Evolutionary conservation across 108 stramenopile species (phyloP), one percentile per base, ranked within the genome.

Genomic region (Pseudonitzschia multistriata): DNA sequence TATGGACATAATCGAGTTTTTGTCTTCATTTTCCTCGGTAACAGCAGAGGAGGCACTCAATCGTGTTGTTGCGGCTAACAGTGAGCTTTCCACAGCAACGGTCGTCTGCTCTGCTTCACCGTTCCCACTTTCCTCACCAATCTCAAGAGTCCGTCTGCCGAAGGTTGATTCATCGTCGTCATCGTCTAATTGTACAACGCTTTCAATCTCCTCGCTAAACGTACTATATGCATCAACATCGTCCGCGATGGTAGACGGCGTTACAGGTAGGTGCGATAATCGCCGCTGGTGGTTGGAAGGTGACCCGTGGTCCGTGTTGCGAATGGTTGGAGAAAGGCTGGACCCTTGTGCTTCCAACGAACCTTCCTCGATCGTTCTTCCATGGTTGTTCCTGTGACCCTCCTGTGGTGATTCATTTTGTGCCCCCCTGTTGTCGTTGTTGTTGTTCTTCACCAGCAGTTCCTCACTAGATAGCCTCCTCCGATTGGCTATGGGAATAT

Each of bases 401-500:
- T 47, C 47, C 19, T 47, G 47, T 19, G 19, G 47, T 55, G 3
- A 15, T 55, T 45, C 42, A n/a, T n/a, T n/a, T n/a, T n/a, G n/a
- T n/a, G n/a, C n/a, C n/a, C n/a, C n/a, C n/a, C n/a, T n/a, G n/a
- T n/a, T n/a, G n/a, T n/a, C n/a, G n/a, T n/a, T n/a, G 42, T 4
- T 10, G 11, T 45, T 17, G 42, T 7, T 13, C 42, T 45, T 29
- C 0, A 17, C 35, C 19, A 35, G 33, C n/a, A 59, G 35, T 35
- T 59, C 57, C 11, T 59, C 57, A 15, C 34, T 35, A 8, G 57
- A 59, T n/a, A 59, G 33, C 19, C 57, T 17, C 14, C 29, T 19
- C 0, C 71, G 60, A 8, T 14, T 25, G 10, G 71, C 71, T 21
- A 71, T 35, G 1, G 71, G 60, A 24, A 53, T 39, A n/a, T 31